These are phyloP conservation scores for Rhypophila decipiens DNA, from an alignment of 495 filamentous ascomycete species.

Conservation along the genomic window DNA sequence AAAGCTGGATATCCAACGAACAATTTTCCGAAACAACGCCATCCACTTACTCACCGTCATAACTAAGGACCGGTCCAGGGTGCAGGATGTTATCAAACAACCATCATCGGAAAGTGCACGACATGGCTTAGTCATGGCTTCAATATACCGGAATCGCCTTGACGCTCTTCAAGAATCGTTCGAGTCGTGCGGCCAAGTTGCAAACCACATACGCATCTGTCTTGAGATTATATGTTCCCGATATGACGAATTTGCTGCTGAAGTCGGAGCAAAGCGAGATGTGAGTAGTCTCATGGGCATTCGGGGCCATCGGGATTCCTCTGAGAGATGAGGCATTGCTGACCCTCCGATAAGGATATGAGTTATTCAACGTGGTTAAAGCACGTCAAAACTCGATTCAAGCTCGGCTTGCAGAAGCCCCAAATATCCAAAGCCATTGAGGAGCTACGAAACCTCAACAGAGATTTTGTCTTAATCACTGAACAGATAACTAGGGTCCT, in stretches of 20 bases:
- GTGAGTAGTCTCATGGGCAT: not conserved
- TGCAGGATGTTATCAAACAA: not conserved
- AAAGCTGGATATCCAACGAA: not conserved
- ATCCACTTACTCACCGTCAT: constrained; percentile 2
- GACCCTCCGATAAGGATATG: no score
- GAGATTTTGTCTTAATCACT: not conserved
- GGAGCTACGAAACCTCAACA: constrained; percentile 1
- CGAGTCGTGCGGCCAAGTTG: not conserved
- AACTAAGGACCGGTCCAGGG: not conserved
- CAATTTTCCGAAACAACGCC: constrained; percentile 3
- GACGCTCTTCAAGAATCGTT: constrained; percentile 1
- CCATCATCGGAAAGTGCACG: not conserved
- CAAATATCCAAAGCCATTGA: not conserved
- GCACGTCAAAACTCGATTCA: not conserved
- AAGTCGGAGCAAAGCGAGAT: not conserved
- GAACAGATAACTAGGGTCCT: not conserved
- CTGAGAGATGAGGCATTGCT: no score
- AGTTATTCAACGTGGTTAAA: not conserved
- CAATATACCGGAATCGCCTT: not conserved
- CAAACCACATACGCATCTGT: not conserved
- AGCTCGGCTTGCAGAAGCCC: constrained; percentile 1
- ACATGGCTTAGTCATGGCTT: not conserved
- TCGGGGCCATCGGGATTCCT: no score
- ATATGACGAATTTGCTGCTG: not conserved
- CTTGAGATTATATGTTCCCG: not conserved